Evolutionary conservation across 805 yeast genomes (phyloP).

Genomic region (Cyberlindnera subsufficiens): DNA sequence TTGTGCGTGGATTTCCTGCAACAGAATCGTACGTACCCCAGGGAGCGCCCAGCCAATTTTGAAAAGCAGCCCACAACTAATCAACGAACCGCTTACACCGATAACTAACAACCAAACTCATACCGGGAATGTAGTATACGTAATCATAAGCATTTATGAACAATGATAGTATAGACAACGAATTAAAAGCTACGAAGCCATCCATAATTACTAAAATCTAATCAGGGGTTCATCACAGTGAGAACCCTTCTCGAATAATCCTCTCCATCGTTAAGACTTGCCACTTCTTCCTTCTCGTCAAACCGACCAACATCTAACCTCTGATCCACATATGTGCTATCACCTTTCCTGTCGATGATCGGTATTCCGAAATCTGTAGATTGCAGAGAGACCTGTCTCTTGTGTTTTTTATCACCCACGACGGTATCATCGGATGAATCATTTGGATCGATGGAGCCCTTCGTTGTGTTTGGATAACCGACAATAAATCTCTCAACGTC

Average conservation of each 20-base stretch:
- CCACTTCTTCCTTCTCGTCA: slow-evolving; percentile 33
- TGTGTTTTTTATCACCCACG: slow-evolving; percentile 5
- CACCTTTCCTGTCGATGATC: slow-evolving; percentile 13
- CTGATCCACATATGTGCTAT: slow-evolving; percentile 41
- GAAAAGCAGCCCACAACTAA: too few relatives aligned
- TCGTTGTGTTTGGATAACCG: not conserved
- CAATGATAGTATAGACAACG: too few relatives aligned
- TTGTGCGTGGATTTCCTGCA: too few relatives aligned
- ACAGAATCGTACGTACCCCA: too few relatives aligned
- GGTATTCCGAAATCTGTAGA: slow-evolving; percentile 13
- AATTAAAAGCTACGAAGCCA: too few relatives aligned
- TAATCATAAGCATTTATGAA: too few relatives aligned
- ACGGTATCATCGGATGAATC: slow-evolving; percentile 7
- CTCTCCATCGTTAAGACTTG: slow-evolving; percentile 46
- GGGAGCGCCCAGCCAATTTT: too few relatives aligned
- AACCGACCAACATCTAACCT: slow-evolving; percentile 53
- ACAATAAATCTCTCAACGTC: not conserved
- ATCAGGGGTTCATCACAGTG: slow-evolving; percentile 39
- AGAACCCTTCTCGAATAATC: slow-evolving; percentile 54
- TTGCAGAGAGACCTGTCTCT: slow-evolving; percentile 5
- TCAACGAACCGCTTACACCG: too few relatives aligned
- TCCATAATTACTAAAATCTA: not conserved
- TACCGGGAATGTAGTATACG: too few relatives aligned
- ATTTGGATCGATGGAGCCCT: slow-evolving; percentile 4
- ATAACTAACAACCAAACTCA: too few relatives aligned